phyloP scores from a whole-genome alignment of 1,284 basidiomycete species.

The Austropuccinia psidii region DNA sequence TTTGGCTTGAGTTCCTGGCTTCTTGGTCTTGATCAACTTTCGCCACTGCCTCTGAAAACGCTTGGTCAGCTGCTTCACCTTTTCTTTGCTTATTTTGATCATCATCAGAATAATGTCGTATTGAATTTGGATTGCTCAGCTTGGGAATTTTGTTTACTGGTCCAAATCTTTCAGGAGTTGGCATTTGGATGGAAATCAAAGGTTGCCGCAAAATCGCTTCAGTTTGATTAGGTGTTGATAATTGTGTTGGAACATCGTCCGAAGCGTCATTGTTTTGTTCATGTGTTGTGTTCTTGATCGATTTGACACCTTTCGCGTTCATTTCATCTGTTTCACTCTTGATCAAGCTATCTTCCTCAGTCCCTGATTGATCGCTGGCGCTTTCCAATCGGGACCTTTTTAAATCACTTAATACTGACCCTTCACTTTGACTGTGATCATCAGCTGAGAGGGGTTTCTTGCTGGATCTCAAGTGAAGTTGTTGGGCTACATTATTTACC shows the following conservation, averaged over 20 bases:
- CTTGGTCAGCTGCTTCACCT: too few species aligned
- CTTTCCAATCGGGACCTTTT: not conserved
- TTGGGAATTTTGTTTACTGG: too few species aligned
- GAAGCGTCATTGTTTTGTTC: not conserved
- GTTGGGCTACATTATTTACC: conserved; percentile 5
- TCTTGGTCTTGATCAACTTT: too few species aligned
- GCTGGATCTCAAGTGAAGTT: conserved; percentile 16
- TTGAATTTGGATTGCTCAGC: too few species aligned
- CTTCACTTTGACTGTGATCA: not conserved
- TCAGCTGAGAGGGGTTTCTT: not conserved
- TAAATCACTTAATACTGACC: not conserved
- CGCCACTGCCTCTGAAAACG: too few species aligned
- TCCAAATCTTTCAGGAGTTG: conserved; percentile 8
- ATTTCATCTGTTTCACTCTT: too few species aligned
- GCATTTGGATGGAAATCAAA: not conserved
- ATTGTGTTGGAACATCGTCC: not conserved
- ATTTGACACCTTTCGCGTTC: not conserved
- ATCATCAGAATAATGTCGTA: too few species aligned
- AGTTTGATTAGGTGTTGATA: not conserved
- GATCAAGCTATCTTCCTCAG: too few species aligned
- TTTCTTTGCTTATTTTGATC: too few species aligned
- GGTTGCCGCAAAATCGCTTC: not conserved
- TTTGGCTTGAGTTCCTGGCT: too few species aligned
- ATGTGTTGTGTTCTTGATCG: not conserved
- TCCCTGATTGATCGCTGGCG: not conserved